phyloP scores from a whole-genome alignment of 768 basidiomycete genomes.

The Ramaria rubella region DNA sequence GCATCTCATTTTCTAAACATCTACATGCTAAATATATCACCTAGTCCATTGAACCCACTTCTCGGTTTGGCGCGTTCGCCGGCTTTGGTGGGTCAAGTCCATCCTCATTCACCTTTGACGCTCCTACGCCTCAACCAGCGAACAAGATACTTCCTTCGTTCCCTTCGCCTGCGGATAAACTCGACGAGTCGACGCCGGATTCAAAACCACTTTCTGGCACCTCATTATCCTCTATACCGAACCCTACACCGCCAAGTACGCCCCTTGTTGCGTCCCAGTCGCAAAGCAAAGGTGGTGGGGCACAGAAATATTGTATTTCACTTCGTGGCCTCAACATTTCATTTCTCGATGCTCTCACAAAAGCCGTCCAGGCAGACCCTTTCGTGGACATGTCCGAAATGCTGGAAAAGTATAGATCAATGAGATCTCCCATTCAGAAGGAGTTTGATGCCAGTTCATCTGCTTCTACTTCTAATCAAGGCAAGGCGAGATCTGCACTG shows the following conservation, averaged over 20 bases:
- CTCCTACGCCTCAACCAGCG: conserved; percentile 11
- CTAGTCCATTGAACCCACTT: conserved; percentile 22
- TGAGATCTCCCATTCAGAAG: conserved; percentile 49
- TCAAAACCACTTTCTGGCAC: background rate
- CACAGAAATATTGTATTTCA: conserved; percentile 53
- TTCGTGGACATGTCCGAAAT: conserved; percentile 57
- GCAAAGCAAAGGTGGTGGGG: conserved; percentile 10
- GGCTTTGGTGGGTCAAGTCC: conserved; percentile 40
- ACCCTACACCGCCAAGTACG: conserved; percentile 14
- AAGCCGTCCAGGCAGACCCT: conserved; percentile 59
- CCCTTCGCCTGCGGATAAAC: conserved; percentile 10
- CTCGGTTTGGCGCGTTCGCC: conserved; percentile 46
- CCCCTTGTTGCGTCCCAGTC: background rate
- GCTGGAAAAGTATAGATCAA: conserved; percentile 51
- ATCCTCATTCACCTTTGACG: conserved; percentile 16
- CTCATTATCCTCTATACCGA: conserved; percentile 12
- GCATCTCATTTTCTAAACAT: conserved; percentile 14
- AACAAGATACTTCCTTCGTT: conserved; percentile 15
- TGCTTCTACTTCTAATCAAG: background rate
- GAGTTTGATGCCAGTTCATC: conserved; percentile 37
- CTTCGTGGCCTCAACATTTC: conserved; percentile 73
- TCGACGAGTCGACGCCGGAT: conserved; percentile 3
- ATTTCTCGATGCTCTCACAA: conserved; percentile 49
- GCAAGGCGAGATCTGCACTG: conserved; percentile 10
- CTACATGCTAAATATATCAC: conserved; percentile 16